Conservation (phyloP, 495 filamentous ascomycete species). For the Aspergillus heteromorphus region DNA sequence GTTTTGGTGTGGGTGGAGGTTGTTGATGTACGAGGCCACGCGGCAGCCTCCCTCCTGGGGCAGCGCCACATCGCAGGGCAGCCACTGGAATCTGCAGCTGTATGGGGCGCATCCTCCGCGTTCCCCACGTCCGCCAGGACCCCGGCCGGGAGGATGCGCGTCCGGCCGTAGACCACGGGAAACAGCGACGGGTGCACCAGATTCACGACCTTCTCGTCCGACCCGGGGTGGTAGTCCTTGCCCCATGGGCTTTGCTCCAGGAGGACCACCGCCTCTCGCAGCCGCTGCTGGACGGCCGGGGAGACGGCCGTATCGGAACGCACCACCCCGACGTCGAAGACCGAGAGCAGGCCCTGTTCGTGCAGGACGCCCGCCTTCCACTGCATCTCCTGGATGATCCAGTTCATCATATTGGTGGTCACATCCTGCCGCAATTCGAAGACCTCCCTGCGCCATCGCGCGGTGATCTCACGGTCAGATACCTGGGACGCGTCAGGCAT, state of each 20-base stretch:
- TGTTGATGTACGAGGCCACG: constrained; percentile 55
- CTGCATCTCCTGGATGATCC: constrained; percentile 45
- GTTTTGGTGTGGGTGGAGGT: constrained; percentile 48
- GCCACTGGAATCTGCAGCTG: constrained; percentile 49
- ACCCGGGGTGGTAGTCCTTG: constrained; percentile 58
- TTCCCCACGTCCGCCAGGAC: not conserved
- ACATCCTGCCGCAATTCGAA: constrained; percentile 23
- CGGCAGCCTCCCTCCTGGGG: constrained; percentile 18
- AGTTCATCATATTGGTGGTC: constrained; percentile 44
- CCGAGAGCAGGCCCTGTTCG: constrained; percentile 25
- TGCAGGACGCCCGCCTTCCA: constrained; percentile 33
- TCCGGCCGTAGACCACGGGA: constrained; percentile 51
- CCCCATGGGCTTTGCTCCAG: constrained; percentile 45
- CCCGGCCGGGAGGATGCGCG: constrained; percentile 36
- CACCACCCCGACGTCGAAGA: constrained; percentile 27
- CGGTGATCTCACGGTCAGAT: constrained; percentile 40
- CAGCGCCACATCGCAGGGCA: constrained; percentile 51
- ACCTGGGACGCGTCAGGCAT: constrained; percentile 18
- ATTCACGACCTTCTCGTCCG: constrained; percentile 51
- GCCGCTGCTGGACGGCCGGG: constrained; percentile 18
- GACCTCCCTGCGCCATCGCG: constrained; percentile 36
- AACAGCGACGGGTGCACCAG: constrained; percentile 59
- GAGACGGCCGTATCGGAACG: constrained; percentile 34
- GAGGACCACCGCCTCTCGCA: constrained; percentile 21
- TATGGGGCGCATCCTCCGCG: not conserved